Evolutionary conservation across 306 rosid species (phyloP).

Genomic region (Echinosophora koreensis): DNA sequence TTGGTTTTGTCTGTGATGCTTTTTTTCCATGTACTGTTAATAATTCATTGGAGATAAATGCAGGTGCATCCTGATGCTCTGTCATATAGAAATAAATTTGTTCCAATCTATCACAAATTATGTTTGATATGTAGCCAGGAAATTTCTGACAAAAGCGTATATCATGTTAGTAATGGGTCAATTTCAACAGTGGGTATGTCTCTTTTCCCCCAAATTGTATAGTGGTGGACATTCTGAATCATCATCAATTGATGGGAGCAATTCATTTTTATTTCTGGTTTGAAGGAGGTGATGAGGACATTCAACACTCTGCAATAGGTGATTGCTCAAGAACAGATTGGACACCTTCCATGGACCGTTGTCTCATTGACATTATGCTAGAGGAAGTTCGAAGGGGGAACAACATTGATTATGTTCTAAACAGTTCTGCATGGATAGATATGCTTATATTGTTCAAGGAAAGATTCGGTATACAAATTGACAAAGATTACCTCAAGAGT

Average conservation of each 20-base stretch:
- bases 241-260: conserved; percentile 5
- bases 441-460: conserved; percentile 53
- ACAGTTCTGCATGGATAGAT: conserved; percentile 51
- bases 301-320: conserved; percentile 43
- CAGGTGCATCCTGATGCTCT: conserved; percentile 41
- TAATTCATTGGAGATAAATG: conserved; percentile 13
- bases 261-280: conserved; percentile 22
- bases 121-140: conserved; percentile 31
- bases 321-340: conserved; percentile 50
- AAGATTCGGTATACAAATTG: conserved; percentile 57
- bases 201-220: conserved; percentile 1
- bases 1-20: background rate
- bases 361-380: conserved; percentile 61
- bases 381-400: conserved; percentile 51
- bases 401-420: conserved; percentile 48
- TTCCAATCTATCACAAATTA: conserved; percentile 37
- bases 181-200: conserved; percentile 46
- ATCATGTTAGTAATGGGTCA: conserved; percentile 44
- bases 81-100: conserved; percentile 11
- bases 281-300: conserved; percentile 54
- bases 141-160: conserved; percentile 32
- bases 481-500: conserved; percentile 49
- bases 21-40: background rate
- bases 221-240: background rate
- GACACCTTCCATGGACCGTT: conserved; percentile 66